phyloP scores from a whole-genome alignment of 1,284 basidiomycete species.

The Heterobasidion parviporum region DNA sequence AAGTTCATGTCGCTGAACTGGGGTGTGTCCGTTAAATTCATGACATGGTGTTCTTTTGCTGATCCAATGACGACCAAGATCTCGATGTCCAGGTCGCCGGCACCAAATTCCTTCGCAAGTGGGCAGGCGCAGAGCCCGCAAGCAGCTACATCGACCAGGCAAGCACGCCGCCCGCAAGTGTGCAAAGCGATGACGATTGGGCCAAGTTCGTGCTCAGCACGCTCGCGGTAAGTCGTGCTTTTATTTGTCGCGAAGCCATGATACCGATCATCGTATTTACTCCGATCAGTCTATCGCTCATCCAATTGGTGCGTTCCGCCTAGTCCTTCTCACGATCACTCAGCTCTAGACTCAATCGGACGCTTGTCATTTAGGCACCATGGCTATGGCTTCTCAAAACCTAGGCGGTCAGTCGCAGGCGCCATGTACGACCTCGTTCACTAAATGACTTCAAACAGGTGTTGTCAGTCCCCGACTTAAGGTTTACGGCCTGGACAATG shows the following conservation, averaged over 20 bases:
- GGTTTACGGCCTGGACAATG: conserved; percentile 12
- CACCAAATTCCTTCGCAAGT: conserved; percentile 8
- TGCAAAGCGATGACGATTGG: conserved; percentile 6
- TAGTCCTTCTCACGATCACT: background rate
- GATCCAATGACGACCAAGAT: conserved; percentile 1
- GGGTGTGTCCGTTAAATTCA: conserved; percentile 2
- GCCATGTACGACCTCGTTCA: background rate
- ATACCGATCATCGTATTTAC: background rate
- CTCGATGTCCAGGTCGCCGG: conserved; percentile 9
- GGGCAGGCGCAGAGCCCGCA: conserved; percentile 8
- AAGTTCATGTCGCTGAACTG: conserved; percentile 5
- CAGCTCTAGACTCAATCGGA: background rate
- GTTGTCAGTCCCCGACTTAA: conserved; percentile 12
- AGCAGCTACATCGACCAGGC: conserved; percentile 5
- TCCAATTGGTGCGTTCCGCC: conserved; percentile 5
- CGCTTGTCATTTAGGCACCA: background rate
- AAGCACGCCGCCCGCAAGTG: conserved; percentile 8
- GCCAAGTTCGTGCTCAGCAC: conserved; percentile 6
- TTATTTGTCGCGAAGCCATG: background rate
- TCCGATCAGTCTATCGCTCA: conserved; percentile 10
- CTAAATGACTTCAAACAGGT: conserved; percentile 2
- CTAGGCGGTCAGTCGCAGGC: conserved; percentile 6
- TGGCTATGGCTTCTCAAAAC: conserved; percentile 10
- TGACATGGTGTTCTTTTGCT: background rate
- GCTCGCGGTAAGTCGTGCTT: background rate